phyloP scores from a whole-genome alignment of 306 rosid genomes.

The Hylodesmum podocarpum region DNA sequence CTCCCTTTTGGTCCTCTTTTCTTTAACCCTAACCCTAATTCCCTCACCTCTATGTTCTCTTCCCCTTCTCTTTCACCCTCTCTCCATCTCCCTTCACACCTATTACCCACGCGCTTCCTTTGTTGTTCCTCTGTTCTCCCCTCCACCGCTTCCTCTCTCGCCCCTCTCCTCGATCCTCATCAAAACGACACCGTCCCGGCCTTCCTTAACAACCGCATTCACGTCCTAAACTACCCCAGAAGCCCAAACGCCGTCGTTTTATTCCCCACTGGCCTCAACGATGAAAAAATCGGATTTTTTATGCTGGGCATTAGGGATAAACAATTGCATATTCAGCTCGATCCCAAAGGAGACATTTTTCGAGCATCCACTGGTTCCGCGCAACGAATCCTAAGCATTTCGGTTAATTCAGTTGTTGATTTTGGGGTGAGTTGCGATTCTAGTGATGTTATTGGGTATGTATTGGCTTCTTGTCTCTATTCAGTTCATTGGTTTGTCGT shows the following conservation, averaged over 20 bases:
- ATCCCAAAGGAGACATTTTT: slow-evolving; percentile 27
- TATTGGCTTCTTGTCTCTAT: slow-evolving; percentile 48
- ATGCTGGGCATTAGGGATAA: slow-evolving; percentile 20
- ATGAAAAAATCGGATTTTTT: slow-evolving; percentile 52
- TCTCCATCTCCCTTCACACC: slow-evolving; percentile 40
- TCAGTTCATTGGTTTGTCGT: slow-evolving; percentile 63
- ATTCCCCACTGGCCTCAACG: slow-evolving; percentile 60
- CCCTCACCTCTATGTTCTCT: slow-evolving; percentile 39
- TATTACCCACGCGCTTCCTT: slow-evolving; percentile 45
- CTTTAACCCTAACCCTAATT: slow-evolving; percentile 54
- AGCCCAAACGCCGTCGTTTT: slow-evolving; percentile 36
- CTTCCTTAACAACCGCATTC: slow-evolving; percentile 44
- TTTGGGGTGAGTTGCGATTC: background rate
- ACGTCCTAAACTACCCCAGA: slow-evolving; percentile 40
- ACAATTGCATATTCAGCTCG: slow-evolving; percentile 10
- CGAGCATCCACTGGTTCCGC: slow-evolving; percentile 8
- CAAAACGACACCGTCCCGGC: slow-evolving; percentile 20
- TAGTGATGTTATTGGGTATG: slow-evolving; percentile 48
- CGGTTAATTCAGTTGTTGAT: slow-evolving; percentile 35
- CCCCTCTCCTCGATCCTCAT: slow-evolving; percentile 24
- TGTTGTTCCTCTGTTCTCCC: slow-evolving; percentile 49
- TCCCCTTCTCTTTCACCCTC: slow-evolving; percentile 44
- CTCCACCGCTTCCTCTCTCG: slow-evolving; percentile 53
- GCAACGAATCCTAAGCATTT: slow-evolving; percentile 44
- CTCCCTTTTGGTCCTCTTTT: slow-evolving; percentile 54